phyloP scores from a whole-genome alignment of 208 protist species.

The Leishmania arabica region DNA sequence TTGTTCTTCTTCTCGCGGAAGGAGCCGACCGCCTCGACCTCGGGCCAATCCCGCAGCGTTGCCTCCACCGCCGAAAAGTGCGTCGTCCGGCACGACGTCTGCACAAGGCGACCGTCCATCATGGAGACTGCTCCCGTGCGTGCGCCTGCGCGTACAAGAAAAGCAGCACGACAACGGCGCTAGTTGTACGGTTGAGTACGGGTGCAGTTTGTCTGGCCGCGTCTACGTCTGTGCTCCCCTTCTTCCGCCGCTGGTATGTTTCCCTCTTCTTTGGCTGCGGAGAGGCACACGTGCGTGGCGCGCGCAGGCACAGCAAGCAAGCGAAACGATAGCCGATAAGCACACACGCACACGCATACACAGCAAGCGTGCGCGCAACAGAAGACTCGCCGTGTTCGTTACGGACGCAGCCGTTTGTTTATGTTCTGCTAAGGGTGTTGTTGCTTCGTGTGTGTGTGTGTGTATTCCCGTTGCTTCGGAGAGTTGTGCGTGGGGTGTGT shows the following conservation, averaged over 20 bases:
- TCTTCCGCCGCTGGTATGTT: not conserved
- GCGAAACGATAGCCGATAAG: not conserved
- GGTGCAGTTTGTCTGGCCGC: not conserved
- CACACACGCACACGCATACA: not conserved
- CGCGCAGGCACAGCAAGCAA: not conserved
- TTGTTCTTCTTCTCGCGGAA: conserved; percentile 81
- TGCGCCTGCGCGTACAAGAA: not conserved
- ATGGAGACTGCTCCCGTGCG: not conserved
- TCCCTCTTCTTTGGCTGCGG: not conserved
- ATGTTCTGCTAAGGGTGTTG: not conserved
- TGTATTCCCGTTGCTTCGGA: no score
- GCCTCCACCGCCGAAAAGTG: conserved; percentile 77
- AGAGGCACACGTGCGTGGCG: not conserved
- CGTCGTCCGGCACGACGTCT: conserved; percentile 55
- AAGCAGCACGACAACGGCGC: not conserved
- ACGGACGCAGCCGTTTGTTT: not conserved
- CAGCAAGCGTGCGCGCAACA: not conserved
- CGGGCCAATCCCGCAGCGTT: conserved; percentile 63
- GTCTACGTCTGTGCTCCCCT: not conserved
- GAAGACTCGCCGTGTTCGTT: not conserved
- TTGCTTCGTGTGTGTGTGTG: no score
- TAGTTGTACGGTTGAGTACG: not conserved
- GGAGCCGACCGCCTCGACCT: conserved; percentile 82
- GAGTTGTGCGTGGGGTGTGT: no score
- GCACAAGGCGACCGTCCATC: conserved; percentile 44